Percentiles rank a stretch among this genome's conserved stretches.
These are phyloP conservation scores for Hypsizygus marmoreus DNA, from an alignment of 768 basidiomycete species.

Conservation along the genomic window DNA sequence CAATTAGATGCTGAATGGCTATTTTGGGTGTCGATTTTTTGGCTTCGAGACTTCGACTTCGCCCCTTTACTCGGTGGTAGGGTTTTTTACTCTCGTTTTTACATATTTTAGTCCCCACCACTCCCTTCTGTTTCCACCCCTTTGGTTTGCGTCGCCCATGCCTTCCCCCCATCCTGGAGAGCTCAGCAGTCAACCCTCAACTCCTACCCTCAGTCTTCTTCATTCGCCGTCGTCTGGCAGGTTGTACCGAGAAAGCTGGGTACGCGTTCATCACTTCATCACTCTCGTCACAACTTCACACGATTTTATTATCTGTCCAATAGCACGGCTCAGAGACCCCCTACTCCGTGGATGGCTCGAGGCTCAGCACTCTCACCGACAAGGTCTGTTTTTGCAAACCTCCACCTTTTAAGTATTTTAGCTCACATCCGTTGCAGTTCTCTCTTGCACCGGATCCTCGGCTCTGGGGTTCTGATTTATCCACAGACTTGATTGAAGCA, in stretches of 20 bases:
- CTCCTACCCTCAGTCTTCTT: slow-evolving; percentile 32
- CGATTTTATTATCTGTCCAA: not conserved
- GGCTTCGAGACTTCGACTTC: slow-evolving; percentile 15
- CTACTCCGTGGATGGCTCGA: slow-evolving; percentile 45
- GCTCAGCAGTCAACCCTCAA: slow-evolving; percentile 31
- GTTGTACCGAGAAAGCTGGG: slow-evolving; percentile 44
- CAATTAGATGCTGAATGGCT: too few relatives aligned
- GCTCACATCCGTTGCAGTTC: slow-evolving; percentile 41
- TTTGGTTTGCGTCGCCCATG: slow-evolving; percentile 23
- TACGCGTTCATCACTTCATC: slow-evolving; percentile 13
- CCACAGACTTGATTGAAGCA: slow-evolving; percentile 54
- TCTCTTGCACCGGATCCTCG: slow-evolving; percentile 66
- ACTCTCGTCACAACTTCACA: not conserved
- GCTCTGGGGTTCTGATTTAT: slow-evolving; percentile 64
- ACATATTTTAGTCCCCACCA: slow-evolving; percentile 12
- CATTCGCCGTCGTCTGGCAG: slow-evolving; percentile 34
- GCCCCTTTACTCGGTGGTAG: slow-evolving; percentile 12
- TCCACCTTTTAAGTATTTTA: not conserved
- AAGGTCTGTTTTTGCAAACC: slow-evolving; percentile 32
- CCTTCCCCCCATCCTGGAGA: slow-evolving; percentile 30
- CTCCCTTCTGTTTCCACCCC: slow-evolving; percentile 17
- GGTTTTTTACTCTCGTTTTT: slow-evolving; percentile 15
- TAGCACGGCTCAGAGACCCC: slow-evolving; percentile 41
- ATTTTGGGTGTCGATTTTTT: slow-evolving; percentile 13
- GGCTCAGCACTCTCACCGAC: slow-evolving; percentile 44